Evolutionary conservation across 106 monocot species (phyloP), one percentile per base, ranked within the genome.

Genomic region (Phalaenopsis equestris): DNA sequence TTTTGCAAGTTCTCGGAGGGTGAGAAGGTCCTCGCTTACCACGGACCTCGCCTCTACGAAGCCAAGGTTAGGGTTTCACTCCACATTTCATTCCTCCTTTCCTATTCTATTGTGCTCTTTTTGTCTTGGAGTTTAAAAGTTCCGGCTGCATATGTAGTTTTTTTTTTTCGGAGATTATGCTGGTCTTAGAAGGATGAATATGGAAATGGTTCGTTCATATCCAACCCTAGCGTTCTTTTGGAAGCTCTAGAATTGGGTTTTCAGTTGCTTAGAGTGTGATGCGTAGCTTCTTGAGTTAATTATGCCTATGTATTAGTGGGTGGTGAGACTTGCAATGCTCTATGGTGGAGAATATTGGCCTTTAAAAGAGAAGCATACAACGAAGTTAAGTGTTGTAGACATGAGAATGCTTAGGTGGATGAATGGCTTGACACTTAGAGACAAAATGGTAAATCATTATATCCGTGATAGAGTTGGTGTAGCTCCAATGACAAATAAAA

Each of bases 11-110:
- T 88, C 84, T 67, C 86, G 19, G 94, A 94, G 80, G 92, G 89
- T 12, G 98, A 98, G 92, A 98, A 88, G 88, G 98, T 98, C 72
- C 89, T 94, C 41, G 98, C 98, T 73, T 98, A 90, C 83, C 98
- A 98, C 81, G 90, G 98, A 42, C 89, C 92, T n/a, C 82, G 68
- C 70, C 84, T 98, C 79, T 98, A 98, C 84, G 92, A 98, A 83
- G 90, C 98, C 67, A 98, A 98, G 98, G 97, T 94, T 65, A 78
- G 75, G 72, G 75, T 79, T 74, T 80, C n/a, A 73, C 24, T 75
- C 72, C 55, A 73, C 43, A 8, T 38, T 49, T 19, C 18, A 23
- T 80, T 38, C 42, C 80, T 6, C 2, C 11, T 52, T 58, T 12
- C 39, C 42, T 61, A 6, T 37, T 7, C 56, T 47, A 12, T 79